Percentiles rank a stretch among this genome's conserved stretches.
These are phyloP conservation scores for Picea mariana DNA, from an alignment of 83 land plant genomes.

Conservation along the genomic window DNA sequence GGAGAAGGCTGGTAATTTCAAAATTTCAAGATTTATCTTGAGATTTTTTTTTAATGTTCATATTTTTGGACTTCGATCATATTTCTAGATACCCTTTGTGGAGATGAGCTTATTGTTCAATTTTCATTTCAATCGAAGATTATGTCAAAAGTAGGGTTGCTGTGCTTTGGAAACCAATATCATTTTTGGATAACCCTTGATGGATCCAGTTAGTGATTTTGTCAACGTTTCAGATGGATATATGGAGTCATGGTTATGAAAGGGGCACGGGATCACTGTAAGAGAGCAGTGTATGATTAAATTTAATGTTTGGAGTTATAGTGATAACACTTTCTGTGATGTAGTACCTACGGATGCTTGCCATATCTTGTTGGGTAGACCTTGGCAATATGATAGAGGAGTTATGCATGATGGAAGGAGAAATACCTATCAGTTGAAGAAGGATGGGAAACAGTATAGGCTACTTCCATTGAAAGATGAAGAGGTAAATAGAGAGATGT, in stretches of 20 bases:
- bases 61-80: too few relatives aligned
- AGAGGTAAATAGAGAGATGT: background rate
- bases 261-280: background rate
- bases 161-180: too few relatives aligned
- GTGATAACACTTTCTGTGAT: background rate
- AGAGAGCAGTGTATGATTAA: background rate
- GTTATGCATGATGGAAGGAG: background rate
- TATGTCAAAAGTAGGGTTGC: too few relatives aligned
- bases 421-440: background rate
- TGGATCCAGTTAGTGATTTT: too few relatives aligned
- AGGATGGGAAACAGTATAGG: background rate
- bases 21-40: too few relatives aligned
- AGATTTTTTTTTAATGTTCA: too few relatives aligned
- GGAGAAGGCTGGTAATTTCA: too few relatives aligned
- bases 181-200: too few relatives aligned
- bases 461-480: background rate
- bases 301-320: background rate
- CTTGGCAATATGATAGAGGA: background rate
- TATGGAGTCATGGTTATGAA: background rate
- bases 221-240: background rate
- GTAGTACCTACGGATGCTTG: background rate
- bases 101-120: too few relatives aligned
- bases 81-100: too few relatives aligned
- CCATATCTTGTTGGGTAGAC: background rate
- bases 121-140: too few relatives aligned